Percentiles rank a stretch among this genome's conserved stretches.
Conservation (phyloP, 202 grass and related monocot genomes). For the Digitaria exilis region DNA sequence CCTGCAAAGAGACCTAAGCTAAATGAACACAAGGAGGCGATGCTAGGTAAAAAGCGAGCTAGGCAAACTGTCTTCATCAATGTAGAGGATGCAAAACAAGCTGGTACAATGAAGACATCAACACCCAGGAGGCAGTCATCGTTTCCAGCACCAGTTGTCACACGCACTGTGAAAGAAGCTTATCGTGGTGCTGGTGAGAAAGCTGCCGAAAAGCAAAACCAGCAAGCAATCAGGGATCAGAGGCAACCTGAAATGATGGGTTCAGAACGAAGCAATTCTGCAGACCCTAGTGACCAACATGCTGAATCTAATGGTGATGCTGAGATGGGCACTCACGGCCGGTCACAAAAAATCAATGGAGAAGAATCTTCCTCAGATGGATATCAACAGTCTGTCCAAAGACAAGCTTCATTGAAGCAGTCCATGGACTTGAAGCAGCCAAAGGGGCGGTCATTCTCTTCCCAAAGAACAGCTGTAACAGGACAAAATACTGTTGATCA, state of each 20-base stretch:
- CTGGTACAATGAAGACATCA: conserved; percentile 73
- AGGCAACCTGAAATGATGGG: conserved; percentile 65
- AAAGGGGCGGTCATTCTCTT: conserved; percentile 51
- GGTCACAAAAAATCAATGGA: conserved; percentile 55
- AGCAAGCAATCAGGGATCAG: conserved; percentile 47
- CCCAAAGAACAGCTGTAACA: conserved; percentile 49
- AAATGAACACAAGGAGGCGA: conserved; percentile 88
- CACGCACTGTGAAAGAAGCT: conserved; percentile 77
- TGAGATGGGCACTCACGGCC: conserved; percentile 43
- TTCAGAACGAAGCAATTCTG: conserved; percentile 52
- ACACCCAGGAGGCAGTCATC: conserved; percentile 83
- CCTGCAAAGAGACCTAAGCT: conserved; percentile 82
- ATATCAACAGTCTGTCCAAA: conserved; percentile 43
- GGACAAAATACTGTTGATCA: conserved; percentile 62
- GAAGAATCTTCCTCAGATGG: conserved; percentile 50
- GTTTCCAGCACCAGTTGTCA: conserved; percentile 87
- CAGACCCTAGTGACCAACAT: conserved; percentile 59
- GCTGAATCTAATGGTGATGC: conserved; percentile 79
- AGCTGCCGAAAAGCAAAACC: conserved; percentile 61
- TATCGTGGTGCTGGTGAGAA: conserved; percentile 62
- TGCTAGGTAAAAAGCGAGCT: conserved; percentile 91
- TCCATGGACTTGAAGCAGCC: conserved; percentile 60
- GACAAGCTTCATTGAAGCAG: conserved; percentile 60
- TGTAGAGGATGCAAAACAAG: conserved; percentile 96
- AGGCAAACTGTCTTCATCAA: conserved; percentile 95